Conservation (phyloP, 2,329 filamentous ascomycete species). For the Sarocladiaceae sp. region DNA sequence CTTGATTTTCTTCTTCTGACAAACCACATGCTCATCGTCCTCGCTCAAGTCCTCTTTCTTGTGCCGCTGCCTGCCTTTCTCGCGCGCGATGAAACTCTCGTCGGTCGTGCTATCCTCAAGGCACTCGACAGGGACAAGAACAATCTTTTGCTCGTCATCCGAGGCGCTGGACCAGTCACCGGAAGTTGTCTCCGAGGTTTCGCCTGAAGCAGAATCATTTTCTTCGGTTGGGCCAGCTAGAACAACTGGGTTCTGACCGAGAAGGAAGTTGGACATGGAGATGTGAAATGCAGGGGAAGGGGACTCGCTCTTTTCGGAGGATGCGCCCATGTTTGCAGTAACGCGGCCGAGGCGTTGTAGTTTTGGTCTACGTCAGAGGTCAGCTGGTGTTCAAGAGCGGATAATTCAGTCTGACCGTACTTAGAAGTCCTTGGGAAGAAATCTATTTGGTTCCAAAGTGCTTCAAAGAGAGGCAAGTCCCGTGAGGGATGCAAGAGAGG, state of each 20-base stretch:
- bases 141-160: background rate
- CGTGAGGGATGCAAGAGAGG: no score
- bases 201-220: background rate
- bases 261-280: conserved; percentile 3
- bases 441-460: no score
- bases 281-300: background rate
- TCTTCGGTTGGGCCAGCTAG: background rate
- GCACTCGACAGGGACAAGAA: background rate
- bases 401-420: no score
- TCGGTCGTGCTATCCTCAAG: background rate
- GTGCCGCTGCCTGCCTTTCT: background rate
- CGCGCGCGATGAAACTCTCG: background rate
- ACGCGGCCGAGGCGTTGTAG: background rate
- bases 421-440: no score
- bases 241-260: background rate
- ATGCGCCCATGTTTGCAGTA: background rate
- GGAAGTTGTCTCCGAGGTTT: background rate
- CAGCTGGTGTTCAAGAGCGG: no score
- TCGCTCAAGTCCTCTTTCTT: background rate
- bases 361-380: background rate
- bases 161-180: background rate
- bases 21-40: background rate
- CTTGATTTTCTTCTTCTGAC: background rate
- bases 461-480: no score
- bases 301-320: background rate